phyloP scores from a whole-genome alignment of 164 flowering plant genomes.

The Macadamia integrifolia region DNA sequence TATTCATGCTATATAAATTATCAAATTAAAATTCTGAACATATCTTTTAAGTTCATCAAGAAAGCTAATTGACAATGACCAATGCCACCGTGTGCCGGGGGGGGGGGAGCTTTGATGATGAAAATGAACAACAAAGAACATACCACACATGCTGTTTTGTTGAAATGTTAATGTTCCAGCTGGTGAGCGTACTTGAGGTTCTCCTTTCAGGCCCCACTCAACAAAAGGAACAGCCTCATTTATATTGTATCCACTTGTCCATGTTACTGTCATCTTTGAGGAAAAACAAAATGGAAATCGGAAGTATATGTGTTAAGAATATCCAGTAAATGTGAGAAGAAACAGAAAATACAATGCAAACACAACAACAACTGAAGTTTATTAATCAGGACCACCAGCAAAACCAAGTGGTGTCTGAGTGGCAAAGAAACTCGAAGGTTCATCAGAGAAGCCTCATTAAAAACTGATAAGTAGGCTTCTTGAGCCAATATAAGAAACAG shows the following conservation, averaged over 20 bases:
- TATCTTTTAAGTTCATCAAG: neutral
- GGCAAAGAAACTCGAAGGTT: neutral
- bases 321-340: neutral
- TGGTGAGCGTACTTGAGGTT: constrained; percentile 30
- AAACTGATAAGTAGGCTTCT: too few relatives aligned
- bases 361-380: neutral
- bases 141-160: constrained; percentile 74
- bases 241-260: constrained; percentile 86
- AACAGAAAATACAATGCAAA: neutral
- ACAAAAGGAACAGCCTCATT: constrained; percentile 67
- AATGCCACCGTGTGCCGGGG: neutral
- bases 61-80: neutral
- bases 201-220: constrained; percentile 50
- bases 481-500: too few relatives aligned
- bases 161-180: constrained; percentile 66
- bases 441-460: too few relatives aligned
- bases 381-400: neutral
- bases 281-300: neutral
- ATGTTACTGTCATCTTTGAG: constrained; percentile 74
- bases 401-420: neutral
- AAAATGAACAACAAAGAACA: neutral
- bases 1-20: neutral
- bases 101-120: too few relatives aligned
- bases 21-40: neutral
- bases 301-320: neutral